Percentiles rank a stretch among this genome's conserved stretches.
phyloP scores from a whole-genome alignment of 2,329 filamentous ascomycete species.

The Hymenoscyphus fraxineus region DNA sequence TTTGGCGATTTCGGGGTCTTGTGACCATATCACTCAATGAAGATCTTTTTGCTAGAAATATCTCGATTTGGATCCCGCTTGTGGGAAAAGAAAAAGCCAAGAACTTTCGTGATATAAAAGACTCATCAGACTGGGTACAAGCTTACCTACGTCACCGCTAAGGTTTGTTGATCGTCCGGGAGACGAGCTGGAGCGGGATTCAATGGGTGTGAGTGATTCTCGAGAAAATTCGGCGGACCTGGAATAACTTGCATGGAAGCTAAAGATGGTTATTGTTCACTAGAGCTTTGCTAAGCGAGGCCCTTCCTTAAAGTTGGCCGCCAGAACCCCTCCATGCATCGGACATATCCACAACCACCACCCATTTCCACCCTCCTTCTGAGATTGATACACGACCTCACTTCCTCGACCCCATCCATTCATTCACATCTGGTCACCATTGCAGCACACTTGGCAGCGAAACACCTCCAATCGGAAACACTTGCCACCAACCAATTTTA shows the following conservation, averaged over 20 bases:
- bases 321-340: not conserved
- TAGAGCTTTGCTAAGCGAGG: slow-evolving; percentile 1
- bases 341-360: not conserved
- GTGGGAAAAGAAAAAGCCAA: slow-evolving; percentile 5
- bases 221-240: not conserved
- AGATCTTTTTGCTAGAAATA: slow-evolving; percentile 5
- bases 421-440: not conserved
- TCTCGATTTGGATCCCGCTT: not conserved
- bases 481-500: not conserved
- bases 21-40: slow-evolving; percentile 17
- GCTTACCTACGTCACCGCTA: not conserved
- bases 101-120: slow-evolving; percentile 1
- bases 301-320: not conserved
- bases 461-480: not conserved
- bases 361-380: not conserved
- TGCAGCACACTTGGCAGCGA: not conserved
- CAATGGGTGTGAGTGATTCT: not conserved
- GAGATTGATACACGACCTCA: not conserved
- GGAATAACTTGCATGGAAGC: not conserved
- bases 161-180: not conserved
- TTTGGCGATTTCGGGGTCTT: slow-evolving; percentile 4
- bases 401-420: not conserved
- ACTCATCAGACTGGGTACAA: not conserved
- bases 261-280: not conserved
- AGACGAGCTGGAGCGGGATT: not conserved